phyloP scores from a whole-genome alignment of 345 rosid species.

The Eucalyptus cloeziana region DNA sequence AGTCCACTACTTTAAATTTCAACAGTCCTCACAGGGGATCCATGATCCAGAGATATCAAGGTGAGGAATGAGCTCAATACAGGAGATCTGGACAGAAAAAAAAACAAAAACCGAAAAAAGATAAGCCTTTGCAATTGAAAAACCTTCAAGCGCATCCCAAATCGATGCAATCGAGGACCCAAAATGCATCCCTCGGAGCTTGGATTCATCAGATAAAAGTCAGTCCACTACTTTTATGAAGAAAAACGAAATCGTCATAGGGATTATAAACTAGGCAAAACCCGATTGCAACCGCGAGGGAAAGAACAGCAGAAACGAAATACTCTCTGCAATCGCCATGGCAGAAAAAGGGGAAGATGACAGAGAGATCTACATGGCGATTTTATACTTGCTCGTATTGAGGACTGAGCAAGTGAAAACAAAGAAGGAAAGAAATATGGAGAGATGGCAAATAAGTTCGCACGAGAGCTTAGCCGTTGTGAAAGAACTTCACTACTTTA shows the following conservation, averaged over 20 bases:
- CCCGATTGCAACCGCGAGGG: background rate
- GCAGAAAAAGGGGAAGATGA: background rate
- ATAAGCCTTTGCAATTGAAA: background rate
- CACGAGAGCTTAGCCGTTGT: background rate
- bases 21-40: background rate
- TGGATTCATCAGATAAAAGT: background rate
- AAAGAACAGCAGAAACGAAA: background rate
- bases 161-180: background rate
- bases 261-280: background rate
- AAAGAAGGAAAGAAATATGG: background rate
- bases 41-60: background rate
- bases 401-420: background rate
- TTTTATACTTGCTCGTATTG: background rate
- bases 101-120: background rate
- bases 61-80: background rate
- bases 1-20: background rate
- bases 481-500: background rate
- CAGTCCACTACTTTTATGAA: background rate
- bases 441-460: background rate
- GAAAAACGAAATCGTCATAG: background rate
- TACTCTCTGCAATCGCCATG: background rate
- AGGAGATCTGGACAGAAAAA: background rate
- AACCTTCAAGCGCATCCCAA: background rate
- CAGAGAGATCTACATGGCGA: background rate
- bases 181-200: background rate